Evolutionary conservation across 2,329 filamentous ascomycete species (phyloP).

Genomic region (Epichloe typhina): DNA sequence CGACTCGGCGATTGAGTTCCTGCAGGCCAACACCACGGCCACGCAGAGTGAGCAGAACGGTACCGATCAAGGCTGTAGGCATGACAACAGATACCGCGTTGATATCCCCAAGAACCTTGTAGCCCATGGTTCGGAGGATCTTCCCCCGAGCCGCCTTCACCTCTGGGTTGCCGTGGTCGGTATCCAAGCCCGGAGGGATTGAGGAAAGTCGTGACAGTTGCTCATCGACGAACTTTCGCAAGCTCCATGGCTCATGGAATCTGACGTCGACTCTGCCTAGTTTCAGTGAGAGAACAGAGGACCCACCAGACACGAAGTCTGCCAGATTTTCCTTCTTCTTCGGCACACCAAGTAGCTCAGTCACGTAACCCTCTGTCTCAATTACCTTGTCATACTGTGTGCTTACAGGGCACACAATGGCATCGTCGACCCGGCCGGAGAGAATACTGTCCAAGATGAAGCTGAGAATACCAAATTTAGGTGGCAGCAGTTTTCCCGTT

Average conservation of each 20-base stretch:
- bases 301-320: slow-evolving; percentile 73
- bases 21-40: slow-evolving; percentile 81
- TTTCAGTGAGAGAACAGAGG: slow-evolving; percentile 76
- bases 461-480: slow-evolving; percentile 88
- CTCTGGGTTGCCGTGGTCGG: slow-evolving; percentile 33
- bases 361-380: slow-evolving; percentile 93
- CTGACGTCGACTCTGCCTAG: slow-evolving; percentile 87
- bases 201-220: slow-evolving; percentile 48
- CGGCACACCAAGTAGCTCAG: slow-evolving; percentile 80
- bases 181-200: slow-evolving; percentile 27
- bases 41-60: slow-evolving; percentile 77
- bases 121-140: slow-evolving; percentile 74
- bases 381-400: slow-evolving; percentile 99
- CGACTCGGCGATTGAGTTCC: slow-evolving; percentile 73
- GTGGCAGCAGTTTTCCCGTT: slow-evolving; percentile 84
- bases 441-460: slow-evolving; percentile 86
- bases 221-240: slow-evolving; percentile 66
- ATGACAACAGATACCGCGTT: slow-evolving; percentile 95
- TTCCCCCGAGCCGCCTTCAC: slow-evolving; percentile 45
- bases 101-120: slow-evolving; percentile 85
- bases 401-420: slow-evolving; percentile 87
- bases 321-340: slow-evolving; percentile 91
- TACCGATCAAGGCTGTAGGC: slow-evolving; percentile 93
- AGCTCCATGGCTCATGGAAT: slow-evolving; percentile 92
- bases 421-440: slow-evolving; percentile 76